A percentile compares a stretch with the other conserved stretches of the same genome.
phyloP scores from a whole-genome alignment of 2,329 filamentous ascomycete genomes.

The Xylaria sp. region DNA sequence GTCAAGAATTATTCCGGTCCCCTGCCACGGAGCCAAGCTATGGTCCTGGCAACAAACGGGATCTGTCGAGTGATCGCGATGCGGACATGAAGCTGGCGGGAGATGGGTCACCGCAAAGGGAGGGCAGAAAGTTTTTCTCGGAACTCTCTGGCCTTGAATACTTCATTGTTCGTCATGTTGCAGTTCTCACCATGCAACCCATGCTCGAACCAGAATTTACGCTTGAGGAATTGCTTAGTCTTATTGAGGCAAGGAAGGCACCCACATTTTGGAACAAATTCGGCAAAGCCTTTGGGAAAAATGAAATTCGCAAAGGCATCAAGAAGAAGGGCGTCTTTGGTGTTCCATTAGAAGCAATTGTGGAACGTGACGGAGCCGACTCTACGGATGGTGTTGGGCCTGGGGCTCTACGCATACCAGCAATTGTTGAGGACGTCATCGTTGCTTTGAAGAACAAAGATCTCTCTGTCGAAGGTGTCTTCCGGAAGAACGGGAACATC shows the following conservation, averaged over 20 bases:
- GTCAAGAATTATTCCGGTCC: constrained; percentile 66
- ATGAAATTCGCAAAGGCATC: constrained; percentile 72
- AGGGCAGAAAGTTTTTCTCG: constrained; percentile 85
- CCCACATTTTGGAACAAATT: constrained; percentile 98
- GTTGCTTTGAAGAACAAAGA: constrained; percentile 98
- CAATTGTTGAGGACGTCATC: constrained; percentile 92
- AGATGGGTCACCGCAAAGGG: constrained; percentile 57
- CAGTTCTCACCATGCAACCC: constrained; percentile 92
- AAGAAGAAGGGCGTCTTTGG: constrained; percentile 97
- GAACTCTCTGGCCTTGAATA: constrained; percentile 94
- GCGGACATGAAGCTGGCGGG: constrained; percentile 51
- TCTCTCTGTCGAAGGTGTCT: constrained; percentile 96
- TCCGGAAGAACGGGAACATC: constrained; percentile 99
- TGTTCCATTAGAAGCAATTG: constrained; percentile 82
- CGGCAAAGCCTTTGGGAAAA: constrained; percentile 86
- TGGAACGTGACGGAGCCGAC: constrained; percentile 92
- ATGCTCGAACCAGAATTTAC: constrained; percentile 87
- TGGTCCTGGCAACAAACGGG: constrained; percentile 67
- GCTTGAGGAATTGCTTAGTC: constrained; percentile 86
- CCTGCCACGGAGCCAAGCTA: constrained; percentile 64
- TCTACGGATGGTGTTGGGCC: constrained; percentile 97
- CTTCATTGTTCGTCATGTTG: constrained; percentile 94
- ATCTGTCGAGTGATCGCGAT: constrained; percentile 57
- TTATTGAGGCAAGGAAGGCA: constrained; percentile 88
- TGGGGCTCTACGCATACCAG: constrained; percentile 84